Evolutionary conservation across 23 red algal genomes (phyloP).

Genomic region (Gracilariopsis chorda): DNA sequence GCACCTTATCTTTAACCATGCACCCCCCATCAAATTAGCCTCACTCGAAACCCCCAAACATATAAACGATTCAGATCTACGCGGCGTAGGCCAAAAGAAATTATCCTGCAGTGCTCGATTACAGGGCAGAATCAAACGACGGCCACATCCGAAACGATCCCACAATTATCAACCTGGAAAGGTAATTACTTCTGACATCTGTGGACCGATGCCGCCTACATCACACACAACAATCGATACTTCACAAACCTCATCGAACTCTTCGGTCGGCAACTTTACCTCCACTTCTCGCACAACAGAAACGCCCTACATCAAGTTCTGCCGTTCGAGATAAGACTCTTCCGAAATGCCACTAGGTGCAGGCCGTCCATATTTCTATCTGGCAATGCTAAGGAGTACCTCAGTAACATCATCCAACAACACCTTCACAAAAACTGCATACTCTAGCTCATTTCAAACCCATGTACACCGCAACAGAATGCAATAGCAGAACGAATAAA

Average conservation of each 20-base stretch:
- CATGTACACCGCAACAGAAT: constrained; percentile 7
- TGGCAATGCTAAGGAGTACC: background rate
- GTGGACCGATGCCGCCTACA: background rate
- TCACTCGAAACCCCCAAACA: no score
- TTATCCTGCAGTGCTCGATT: background rate
- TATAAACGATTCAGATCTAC: background rate
- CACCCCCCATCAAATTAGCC: background rate
- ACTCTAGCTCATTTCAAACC: background rate
- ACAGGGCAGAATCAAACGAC: background rate
- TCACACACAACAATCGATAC: background rate
- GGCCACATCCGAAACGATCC: background rate
- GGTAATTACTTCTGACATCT: background rate
- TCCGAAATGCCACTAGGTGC: background rate
- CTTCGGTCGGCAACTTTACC: background rate
- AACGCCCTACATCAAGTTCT: background rate
- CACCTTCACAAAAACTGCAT: background rate
- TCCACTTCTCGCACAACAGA: background rate
- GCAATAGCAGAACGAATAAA: background rate
- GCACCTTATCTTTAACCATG: background rate
- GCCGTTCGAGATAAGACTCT: background rate
- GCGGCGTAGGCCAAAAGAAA: background rate
- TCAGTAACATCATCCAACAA: background rate
- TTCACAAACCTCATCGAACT: background rate
- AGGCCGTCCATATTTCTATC: background rate
- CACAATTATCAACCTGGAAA: background rate